Evolutionary conservation across 768 basidiomycete genomes (phyloP), one percentile per base, ranked within the genome.

Genomic region (Neoboletus magnificus): DNA sequence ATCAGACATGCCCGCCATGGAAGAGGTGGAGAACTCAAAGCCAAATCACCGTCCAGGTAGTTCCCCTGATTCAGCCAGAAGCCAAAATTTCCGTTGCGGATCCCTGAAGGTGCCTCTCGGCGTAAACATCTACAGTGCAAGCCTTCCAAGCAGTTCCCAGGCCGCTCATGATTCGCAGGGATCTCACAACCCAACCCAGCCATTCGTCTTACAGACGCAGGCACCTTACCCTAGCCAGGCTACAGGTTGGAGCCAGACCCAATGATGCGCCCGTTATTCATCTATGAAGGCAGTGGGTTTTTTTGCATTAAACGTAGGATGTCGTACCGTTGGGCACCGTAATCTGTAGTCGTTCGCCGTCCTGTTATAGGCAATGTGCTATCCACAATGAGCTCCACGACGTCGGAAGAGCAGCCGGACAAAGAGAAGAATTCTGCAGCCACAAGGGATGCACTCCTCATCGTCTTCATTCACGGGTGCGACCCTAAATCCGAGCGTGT

Each of bases 381-480:
- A 18, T 44, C 29, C 39, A 40, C 55, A 23, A 69, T 62, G 65
- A 55, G 39, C 43, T 25, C 39, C 30, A 53, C 52, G 15, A 43
- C 58, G 22, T 30, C 44, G 9, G 55, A 57, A 32, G 48, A 58
- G 50, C 58, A 54, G 20, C 29, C 27, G 3, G 58, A 55, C 33
- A 54, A 54, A 20, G 52, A 39, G 16, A 47, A 56, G 10, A 33
- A 25, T 25, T 41, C 56, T 42, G 25, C 55, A 30, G 52, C 41
- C 35, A 61, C 74, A 29, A 50, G 56, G 23, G 82, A 84, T n/a
- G 59, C 79, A 8, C 71, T 93, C 5, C 77, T 92, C 36, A 66
- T 91, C 53, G 74, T 92, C 37, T 93, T 91, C 66, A 85, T 93
- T 29, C 91, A 93, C 62, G 91, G 91, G 68, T 91, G 80, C 80